Evolutionary conservation across 1,284 basidiomycete genomes (phyloP), one percentile per base, ranked within the genome.

Genomic region (Papiliotrema fonsecae): DNA sequence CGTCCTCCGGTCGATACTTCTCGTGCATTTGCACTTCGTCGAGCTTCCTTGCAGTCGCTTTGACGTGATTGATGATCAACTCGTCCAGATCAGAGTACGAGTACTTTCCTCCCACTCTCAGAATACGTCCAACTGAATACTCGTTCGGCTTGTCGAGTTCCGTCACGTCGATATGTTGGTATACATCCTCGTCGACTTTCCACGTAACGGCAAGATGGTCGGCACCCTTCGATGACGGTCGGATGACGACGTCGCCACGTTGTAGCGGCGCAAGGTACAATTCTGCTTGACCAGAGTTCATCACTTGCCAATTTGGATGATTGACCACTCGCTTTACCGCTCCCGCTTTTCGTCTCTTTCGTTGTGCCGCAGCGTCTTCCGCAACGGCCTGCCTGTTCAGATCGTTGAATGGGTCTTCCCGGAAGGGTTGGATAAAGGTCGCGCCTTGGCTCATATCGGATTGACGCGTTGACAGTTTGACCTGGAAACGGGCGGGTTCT

Each of bases 271-370:
- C 88, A 47, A 99, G 78, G 70, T 87, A 89, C 47, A 83, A 79
- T 73, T 98, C 94, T 2, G 96, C 93, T 61, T 97, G 87, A 19
- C 80, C 77, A 30, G 89, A 84, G 65, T 91, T 94, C 79, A 97
- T 87, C 69, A 96, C 91, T 69, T 94, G 89, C 82, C 97, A 99
- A 75, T 97, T 93, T 3, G 96, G 96, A 70, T 99, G 96, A 69
- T 97, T 93, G 77, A 98, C 90, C 41, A 94, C 84, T 24, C 96
- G 81, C 55, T 90, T 83, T 46, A 83, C 80, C 65, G 82, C 77
- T 67, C 87, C 81, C 38, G 83, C 82, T 69, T 90, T 83, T 2
- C 86, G 83, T 40, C 86, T 79, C 74, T 91, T 93, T 76, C 88
- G 91, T 56, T 79, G 81, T 51, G 85, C 78, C 50, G 88, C 77